Conservation (phyloP, 2,329 filamentous ascomycete genomes). For the Capronia americana region DNA sequence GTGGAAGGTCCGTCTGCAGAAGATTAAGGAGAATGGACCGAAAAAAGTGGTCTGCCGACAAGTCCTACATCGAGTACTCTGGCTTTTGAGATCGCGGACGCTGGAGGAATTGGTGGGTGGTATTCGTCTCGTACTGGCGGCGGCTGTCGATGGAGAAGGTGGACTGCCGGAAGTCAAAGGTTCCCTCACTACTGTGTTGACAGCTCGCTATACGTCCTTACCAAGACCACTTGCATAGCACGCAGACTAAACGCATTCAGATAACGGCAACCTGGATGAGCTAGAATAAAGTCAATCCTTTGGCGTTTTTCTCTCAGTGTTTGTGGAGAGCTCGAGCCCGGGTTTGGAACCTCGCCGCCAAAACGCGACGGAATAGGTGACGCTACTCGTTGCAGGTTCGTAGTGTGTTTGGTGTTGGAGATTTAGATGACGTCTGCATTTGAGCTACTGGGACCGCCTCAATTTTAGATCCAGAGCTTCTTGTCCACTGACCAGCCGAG, state of each 20-base stretch:
- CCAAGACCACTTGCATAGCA: not conserved
- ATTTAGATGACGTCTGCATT: slow-evolving; percentile 18
- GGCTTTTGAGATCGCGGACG: slow-evolving; percentile 1
- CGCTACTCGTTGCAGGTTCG: not conserved
- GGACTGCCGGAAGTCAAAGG: not conserved
- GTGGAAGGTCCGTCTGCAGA: slow-evolving; percentile 7
- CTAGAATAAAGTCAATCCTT: not conserved
- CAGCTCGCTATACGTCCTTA: not conserved
- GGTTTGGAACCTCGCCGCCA: not conserved
- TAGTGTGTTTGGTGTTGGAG: not conserved
- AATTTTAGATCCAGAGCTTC: slow-evolving; percentile 13
- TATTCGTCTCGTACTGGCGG: slow-evolving; percentile 10
- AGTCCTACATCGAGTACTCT: not conserved
- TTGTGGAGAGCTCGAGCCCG: slow-evolving; percentile 1
- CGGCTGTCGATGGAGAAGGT: not conserved
- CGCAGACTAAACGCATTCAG: not conserved
- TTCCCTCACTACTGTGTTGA: not conserved
- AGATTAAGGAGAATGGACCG: not conserved
- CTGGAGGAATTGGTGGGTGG: slow-evolving; percentile 17
- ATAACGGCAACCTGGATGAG: not conserved
- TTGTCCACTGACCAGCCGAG: slow-evolving; percentile 15
- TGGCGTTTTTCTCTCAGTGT: not conserved
- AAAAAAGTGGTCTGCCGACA: not conserved
- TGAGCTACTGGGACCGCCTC: not conserved
- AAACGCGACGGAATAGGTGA: not conserved